Percentiles rank a stretch among this genome's conserved stretches.
Evolutionary conservation across 306 rosid genomes (phyloP).

Genomic region (Pachyrhizus erosus): DNA sequence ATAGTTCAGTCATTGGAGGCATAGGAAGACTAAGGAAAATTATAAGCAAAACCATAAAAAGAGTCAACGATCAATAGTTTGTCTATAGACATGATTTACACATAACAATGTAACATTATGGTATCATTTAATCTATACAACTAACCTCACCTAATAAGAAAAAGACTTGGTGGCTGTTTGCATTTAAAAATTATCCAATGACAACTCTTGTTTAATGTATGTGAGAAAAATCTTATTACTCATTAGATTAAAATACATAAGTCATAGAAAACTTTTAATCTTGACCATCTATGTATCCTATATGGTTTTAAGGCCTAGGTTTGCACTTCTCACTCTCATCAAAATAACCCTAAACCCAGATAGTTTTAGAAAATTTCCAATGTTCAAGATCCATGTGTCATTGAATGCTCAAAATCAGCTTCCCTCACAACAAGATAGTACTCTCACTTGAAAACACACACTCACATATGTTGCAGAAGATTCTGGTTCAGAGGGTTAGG

Average conservation of each 20-base stretch:
- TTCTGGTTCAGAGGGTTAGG: neutral
- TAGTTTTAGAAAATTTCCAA: neutral
- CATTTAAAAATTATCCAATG: neutral
- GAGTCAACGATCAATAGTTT: neutral
- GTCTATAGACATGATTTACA: neutral
- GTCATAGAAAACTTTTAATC: neutral
- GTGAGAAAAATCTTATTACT: neutral
- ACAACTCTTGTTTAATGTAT: neutral
- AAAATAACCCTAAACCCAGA: no score
- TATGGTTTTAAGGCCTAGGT: neutral
- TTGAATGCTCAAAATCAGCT: neutral
- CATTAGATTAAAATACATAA: neutral
- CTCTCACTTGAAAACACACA: neutral
- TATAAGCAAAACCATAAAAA: neutral
- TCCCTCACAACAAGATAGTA: neutral
- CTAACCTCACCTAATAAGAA: neutral
- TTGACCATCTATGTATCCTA: neutral
- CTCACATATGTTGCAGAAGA: neutral
- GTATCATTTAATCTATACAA: neutral
- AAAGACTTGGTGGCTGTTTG: neutral
- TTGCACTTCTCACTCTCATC: neutral
- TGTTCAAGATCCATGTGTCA: neutral
- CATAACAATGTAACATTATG: neutral
- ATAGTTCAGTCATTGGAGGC: neutral
- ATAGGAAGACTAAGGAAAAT: neutral